Evolutionary conservation across 108 stramenopile genomes (phyloP), one percentile per base, ranked within the genome.

Genomic region (Cyclostephanos tholiformis): DNA sequence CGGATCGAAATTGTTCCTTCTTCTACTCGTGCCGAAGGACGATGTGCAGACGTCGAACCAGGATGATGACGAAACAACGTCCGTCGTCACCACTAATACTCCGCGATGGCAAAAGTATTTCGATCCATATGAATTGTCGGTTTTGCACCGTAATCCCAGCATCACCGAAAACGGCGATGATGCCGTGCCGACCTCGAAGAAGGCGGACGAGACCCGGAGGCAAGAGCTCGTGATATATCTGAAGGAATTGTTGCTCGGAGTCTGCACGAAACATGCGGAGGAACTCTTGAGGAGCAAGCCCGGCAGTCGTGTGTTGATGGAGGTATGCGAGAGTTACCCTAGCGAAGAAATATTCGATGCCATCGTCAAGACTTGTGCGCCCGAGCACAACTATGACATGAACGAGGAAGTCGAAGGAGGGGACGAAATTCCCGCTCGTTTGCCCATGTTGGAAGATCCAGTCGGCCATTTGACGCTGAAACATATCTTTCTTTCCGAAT

Each of bases 1-100:
- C 19, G 96, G 86, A 30, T 95, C 91, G 23, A 97, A 97, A 72
- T 74, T 98, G 8, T 89, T 97, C 52, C 82, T 97, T 39, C 71
- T 92, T 55, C 79, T 97, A n/a, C 74, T 96, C 20, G 83, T 90
- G 14, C 55, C 82, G 2, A 79, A 89, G 26, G 74, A 82, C 35
- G 89, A 90, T 27, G 59, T 79, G 43, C 76, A 81, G 11, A 63
- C 74, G 1, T 38, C 60, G 25, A 46, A 75, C 13, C 61, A 72
- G 16, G 35, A 60, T 39, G 35, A 16, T 0, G 25, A 41, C 38
- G 62, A 74, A n/a, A 63, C 27, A 30, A 72, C 44, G 23, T 35
- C 64, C 6, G 27, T 82, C 53, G 38, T 55, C 17, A 3, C 36
- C 20, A 8, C 23, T 6, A 25, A 20, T 38, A 20, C 59, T 17